phyloP scores from a whole-genome alignment of 495 filamentous ascomycete genomes.

The Cairneyella variabilis region DNA sequence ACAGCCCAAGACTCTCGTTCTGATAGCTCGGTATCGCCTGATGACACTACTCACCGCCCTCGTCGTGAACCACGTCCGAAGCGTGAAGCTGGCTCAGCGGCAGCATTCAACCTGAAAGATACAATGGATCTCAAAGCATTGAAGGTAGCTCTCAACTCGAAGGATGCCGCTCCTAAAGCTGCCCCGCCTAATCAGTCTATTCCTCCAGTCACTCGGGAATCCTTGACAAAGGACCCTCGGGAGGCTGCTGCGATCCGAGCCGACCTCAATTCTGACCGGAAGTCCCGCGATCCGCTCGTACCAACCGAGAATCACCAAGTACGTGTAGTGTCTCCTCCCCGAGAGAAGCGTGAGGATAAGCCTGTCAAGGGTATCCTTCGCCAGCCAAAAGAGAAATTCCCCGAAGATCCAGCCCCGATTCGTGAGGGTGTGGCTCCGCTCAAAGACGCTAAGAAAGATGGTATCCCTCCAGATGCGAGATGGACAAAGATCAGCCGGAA shows the following conservation, averaged over 20 bases:
- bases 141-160: slow-evolving; percentile 40
- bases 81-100: slow-evolving; percentile 11
- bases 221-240: slow-evolving; percentile 15
- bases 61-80: background rate
- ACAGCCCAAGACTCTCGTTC: slow-evolving; percentile 25
- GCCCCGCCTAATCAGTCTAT: background rate
- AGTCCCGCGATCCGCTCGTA: slow-evolving; percentile 12
- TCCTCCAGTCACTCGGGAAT: slow-evolving; percentile 11
- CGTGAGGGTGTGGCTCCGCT: slow-evolving; percentile 85
- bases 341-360: slow-evolving; percentile 41
- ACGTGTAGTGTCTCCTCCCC: slow-evolving; percentile 53
- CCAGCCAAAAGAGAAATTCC: slow-evolving; percentile 68
- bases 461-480: slow-evolving; percentile 71
- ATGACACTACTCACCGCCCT: slow-evolving; percentile 24
- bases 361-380: slow-evolving; percentile 71
- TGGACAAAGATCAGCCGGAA: slow-evolving; percentile 88
- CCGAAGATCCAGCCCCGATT: slow-evolving; percentile 72
- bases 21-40: slow-evolving; percentile 37
- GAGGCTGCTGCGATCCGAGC: slow-evolving; percentile 18
- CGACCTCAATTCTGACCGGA: slow-evolving; percentile 15
- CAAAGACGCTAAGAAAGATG: slow-evolving; percentile 68
- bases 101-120: slow-evolving; percentile 49
- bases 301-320: slow-evolving; percentile 29
- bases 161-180: slow-evolving; percentile 13
- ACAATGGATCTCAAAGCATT: slow-evolving; percentile 40